Conservation (phyloP, 2,329 filamentous ascomycete species). For the Ilyonectria robusta region DNA sequence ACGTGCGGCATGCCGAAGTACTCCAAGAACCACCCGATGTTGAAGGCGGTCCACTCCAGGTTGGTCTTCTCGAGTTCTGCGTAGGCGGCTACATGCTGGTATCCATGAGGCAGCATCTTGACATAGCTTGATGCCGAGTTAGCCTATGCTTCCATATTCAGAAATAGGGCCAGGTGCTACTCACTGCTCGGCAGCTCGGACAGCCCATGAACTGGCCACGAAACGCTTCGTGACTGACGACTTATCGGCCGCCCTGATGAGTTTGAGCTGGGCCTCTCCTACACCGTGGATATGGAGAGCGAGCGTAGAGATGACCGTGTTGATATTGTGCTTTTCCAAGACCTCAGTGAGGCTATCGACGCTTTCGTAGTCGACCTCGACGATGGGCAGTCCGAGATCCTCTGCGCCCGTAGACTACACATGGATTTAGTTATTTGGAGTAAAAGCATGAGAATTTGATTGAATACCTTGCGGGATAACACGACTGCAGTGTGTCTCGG, state of each 20-base stretch:
- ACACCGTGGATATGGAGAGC: slow-evolving; percentile 1
- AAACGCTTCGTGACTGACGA: background rate
- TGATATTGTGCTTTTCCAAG: background rate
- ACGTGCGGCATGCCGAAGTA: slow-evolving; percentile 14
- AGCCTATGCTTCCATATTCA: background rate
- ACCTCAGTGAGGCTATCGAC: background rate
- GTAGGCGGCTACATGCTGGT: background rate
- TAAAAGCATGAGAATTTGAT: no score
- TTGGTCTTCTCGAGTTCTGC: background rate
- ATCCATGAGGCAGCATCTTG: background rate
- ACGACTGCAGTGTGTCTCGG: background rate
- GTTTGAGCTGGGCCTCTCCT: background rate
- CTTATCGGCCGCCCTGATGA: slow-evolving; percentile 1
- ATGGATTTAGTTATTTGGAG: no score
- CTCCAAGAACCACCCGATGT: slow-evolving; percentile 11
- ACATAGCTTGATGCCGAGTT: background rate
- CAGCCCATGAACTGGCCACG: slow-evolving; percentile 11
- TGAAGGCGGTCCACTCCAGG: slow-evolving; percentile 11
- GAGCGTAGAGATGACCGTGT: background rate
- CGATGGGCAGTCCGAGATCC: background rate
- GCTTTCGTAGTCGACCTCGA: background rate
- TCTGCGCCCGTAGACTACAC: background rate
- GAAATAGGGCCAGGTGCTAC: background rate
- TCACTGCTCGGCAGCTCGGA: background rate
- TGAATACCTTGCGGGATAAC: slow-evolving; percentile 6